Evolutionary conservation across 805 yeast genomes (phyloP).

Genomic region (Naumovozyma castellii): DNA sequence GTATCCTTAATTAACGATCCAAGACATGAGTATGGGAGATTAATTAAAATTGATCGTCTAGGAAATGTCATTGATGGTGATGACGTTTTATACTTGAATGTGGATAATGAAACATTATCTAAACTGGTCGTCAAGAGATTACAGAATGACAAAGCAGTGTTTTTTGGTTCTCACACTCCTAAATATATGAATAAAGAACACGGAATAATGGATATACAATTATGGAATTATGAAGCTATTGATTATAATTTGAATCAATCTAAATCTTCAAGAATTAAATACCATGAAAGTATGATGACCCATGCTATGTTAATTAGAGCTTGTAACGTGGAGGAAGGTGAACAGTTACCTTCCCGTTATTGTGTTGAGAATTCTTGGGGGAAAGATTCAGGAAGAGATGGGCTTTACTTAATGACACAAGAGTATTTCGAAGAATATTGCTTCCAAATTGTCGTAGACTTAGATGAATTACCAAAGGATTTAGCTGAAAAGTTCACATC

Average conservation of each 20-base stretch:
- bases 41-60: conserved; percentile 63
- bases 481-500: conserved; percentile 29
- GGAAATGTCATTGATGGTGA: conserved; percentile 68
- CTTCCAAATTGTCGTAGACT: conserved; percentile 58
- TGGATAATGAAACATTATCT: conserved; percentile 49
- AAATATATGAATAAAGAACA: conserved; percentile 52
- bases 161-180: conserved; percentile 87
- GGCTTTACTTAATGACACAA: conserved; percentile 63
- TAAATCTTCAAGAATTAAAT: conserved; percentile 62
- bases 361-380: conserved; percentile 78
- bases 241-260: conserved; percentile 43
- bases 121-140: conserved; percentile 57
- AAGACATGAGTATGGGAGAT: conserved; percentile 54
- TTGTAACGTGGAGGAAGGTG: conserved; percentile 54
- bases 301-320: conserved; percentile 86
- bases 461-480: conserved; percentile 38
- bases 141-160: conserved; percentile 66
- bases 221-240: conserved; percentile 57
- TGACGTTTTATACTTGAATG: conserved; percentile 61
- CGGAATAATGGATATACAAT: conserved; percentile 65
- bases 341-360: conserved; percentile 55
- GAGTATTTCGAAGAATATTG: conserved; percentile 68
- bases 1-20: conserved; percentile 78
- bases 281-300: conserved; percentile 71
- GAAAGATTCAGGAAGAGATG: conserved; percentile 54